phyloP scores from a whole-genome alignment of 176 grass and related monocot genomes.

The Saccharum spontaneum region DNA sequence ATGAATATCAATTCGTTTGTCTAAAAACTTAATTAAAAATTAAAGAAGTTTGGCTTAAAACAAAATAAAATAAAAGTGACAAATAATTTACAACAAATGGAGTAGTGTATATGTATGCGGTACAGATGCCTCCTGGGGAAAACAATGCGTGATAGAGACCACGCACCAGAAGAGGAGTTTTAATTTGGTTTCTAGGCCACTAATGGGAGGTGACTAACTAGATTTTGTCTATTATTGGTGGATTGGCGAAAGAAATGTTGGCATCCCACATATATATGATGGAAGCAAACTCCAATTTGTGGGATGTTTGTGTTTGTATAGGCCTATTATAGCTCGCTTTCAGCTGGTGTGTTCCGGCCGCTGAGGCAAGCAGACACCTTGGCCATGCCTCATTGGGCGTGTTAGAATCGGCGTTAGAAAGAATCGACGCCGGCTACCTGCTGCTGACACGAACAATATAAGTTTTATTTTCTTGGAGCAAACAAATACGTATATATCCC shows the following conservation, averaged over 20 bases:
- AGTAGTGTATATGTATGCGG: too few relatives aligned
- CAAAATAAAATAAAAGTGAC: not conserved
- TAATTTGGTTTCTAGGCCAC: not conserved
- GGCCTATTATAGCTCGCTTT: not conserved
- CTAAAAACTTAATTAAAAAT: not conserved
- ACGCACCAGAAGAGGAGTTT: not conserved
- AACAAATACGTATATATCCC: not conserved
- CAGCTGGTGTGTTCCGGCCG: too few relatives aligned
- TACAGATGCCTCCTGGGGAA: too few relatives aligned
- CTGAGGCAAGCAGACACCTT: not conserved
- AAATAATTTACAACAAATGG: not conserved
- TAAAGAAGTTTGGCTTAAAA: not conserved
- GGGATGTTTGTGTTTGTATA: not conserved
- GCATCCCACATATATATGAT: not conserved
- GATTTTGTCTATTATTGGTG: not conserved
- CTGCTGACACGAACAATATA: too few relatives aligned
- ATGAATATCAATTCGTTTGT: too few relatives aligned
- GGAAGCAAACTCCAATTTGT: conserved; percentile 28
- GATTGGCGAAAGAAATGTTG: not conserved
- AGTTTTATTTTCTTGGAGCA: not conserved
- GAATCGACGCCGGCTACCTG: too few relatives aligned
- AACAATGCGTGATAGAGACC: not conserved
- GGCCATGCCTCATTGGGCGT: too few relatives aligned
- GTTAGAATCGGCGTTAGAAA: too few relatives aligned
- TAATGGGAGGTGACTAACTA: not conserved